Percentiles rank a stretch among this genome's conserved stretches.
Conservation (phyloP, 805 yeast species). For the Candida silvatica region DNA sequence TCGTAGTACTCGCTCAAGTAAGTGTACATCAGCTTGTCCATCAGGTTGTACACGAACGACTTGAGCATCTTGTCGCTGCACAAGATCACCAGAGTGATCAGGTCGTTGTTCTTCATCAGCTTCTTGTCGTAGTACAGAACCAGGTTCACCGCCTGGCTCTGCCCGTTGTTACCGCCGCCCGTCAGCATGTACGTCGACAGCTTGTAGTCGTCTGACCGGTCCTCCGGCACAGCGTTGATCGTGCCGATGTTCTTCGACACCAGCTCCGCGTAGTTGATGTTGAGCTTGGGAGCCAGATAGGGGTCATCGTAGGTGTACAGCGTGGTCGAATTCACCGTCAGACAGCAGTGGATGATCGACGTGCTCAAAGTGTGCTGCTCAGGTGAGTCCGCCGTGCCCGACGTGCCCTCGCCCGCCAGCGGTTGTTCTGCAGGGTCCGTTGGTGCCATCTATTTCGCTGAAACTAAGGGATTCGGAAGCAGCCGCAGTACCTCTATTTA, state of each 20-base stretch:
- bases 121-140: conserved; percentile 42
- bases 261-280: conserved; percentile 43
- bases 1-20: conserved; percentile 23
- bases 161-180: conserved; percentile 12
- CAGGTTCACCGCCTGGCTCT: conserved; percentile 12
- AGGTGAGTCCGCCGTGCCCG: neutral
- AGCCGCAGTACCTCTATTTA: no score
- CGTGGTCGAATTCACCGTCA: conserved; percentile 44
- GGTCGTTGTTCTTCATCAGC: conserved; percentile 32
- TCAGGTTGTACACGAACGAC: conserved; percentile 35
- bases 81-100: conserved; percentile 43
- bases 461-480: no score
- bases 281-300: conserved; percentile 30
- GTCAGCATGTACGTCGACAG: conserved; percentile 14
- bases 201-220: conserved; percentile 20
- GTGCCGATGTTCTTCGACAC: conserved; percentile 45
- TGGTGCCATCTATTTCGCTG: no score
- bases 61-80: conserved; percentile 35
- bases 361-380: conserved; percentile 2
- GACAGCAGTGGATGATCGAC: conserved; percentile 19
- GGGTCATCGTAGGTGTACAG: conserved; percentile 48
- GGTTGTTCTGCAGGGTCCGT: no score
- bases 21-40: conserved; percentile 42
- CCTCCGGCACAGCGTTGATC: conserved; percentile 37
- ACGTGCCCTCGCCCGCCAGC: no score